Conservation (phyloP, 2,329 filamentous ascomycete genomes). For the Calonectria pauciramosa region DNA sequence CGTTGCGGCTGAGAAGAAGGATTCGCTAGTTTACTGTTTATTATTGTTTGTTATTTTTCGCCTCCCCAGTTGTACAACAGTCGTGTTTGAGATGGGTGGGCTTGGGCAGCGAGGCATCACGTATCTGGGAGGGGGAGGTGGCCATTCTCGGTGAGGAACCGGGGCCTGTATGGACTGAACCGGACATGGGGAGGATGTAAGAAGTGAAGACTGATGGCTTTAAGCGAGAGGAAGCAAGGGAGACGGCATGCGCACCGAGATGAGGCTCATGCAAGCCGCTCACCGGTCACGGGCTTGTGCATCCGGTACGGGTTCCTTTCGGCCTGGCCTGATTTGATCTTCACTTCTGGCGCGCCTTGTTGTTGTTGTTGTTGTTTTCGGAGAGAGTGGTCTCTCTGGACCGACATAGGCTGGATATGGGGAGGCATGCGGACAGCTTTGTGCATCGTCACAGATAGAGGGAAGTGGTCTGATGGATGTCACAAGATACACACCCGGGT, state of each 20-base stretch:
- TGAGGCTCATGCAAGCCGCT: constrained; percentile 24
- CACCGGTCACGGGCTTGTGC: constrained; percentile 27
- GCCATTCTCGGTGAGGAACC: not conserved
- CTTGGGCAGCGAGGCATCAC: constrained; percentile 7
- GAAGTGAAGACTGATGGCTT: not conserved
- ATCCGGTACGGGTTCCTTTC: not conserved
- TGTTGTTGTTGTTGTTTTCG: not conserved
- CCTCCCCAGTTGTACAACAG: not conserved
- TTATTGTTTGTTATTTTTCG: not conserved
- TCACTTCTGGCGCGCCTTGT: not conserved
- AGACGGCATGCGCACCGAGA: not conserved
- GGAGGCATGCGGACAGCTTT: not conserved
- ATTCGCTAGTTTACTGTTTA: not conserved
- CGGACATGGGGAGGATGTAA: not conserved
- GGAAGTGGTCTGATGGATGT: constrained; percentile 2
- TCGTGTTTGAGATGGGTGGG: constrained; percentile 1
- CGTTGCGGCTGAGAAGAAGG: not conserved
- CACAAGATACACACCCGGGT: not conserved
- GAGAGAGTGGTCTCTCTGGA: not conserved
- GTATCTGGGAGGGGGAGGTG: not conserved
- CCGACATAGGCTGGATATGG: not conserved
- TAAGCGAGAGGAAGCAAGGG: not conserved
- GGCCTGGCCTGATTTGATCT: not conserved
- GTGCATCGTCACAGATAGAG: not conserved
- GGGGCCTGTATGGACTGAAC: not conserved